Percentiles rank a stretch among this genome's conserved stretches.
phyloP scores from a whole-genome alignment of 495 filamentous ascomycete genomes.

The Penicillium fimorum region DNA sequence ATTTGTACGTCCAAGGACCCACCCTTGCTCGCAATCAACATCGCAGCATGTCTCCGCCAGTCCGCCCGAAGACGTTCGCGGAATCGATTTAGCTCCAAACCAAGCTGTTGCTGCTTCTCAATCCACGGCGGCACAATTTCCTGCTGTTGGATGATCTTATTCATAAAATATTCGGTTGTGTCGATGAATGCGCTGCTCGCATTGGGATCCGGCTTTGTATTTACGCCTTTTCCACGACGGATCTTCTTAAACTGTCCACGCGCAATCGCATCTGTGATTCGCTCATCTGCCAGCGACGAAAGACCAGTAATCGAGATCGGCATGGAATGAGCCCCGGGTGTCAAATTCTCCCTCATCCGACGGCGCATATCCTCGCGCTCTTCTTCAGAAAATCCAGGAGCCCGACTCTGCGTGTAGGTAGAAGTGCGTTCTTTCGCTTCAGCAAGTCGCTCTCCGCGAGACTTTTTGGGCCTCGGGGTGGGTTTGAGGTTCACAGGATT shows the following conservation, averaged over 20 bases:
- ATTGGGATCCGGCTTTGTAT: constrained; percentile 72
- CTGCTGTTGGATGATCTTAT: constrained; percentile 96
- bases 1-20: constrained; percentile 78
- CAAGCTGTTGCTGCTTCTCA: constrained; percentile 93
- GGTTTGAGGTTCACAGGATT: constrained; percentile 63
- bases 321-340: constrained; percentile 67
- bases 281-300: constrained; percentile 81
- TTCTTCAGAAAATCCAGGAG: constrained; percentile 57
- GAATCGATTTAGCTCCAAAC: constrained; percentile 66
- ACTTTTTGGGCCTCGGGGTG: constrained; percentile 42
- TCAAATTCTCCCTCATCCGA: constrained; percentile 79
- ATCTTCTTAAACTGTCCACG: constrained; percentile 90
- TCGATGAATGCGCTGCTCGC: constrained; percentile 88
- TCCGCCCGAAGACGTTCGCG: constrained; percentile 71
- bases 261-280: constrained; percentile 92
- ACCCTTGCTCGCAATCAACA: constrained; percentile 75
- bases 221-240: constrained; percentile 68
- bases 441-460: constrained; percentile 61
- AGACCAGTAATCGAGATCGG: constrained; percentile 78
- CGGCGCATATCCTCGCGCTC: constrained; percentile 67
- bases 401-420: constrained; percentile 65
- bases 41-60: constrained; percentile 83
- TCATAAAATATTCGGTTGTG: constrained; percentile 97
- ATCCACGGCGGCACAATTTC: constrained; percentile 68
- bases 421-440: constrained; percentile 75